These are phyloP conservation scores for Coccomyxa subellipsoidea DNA, from an alignment of 163 green algal genomes.

Conservation along the genomic window DNA sequence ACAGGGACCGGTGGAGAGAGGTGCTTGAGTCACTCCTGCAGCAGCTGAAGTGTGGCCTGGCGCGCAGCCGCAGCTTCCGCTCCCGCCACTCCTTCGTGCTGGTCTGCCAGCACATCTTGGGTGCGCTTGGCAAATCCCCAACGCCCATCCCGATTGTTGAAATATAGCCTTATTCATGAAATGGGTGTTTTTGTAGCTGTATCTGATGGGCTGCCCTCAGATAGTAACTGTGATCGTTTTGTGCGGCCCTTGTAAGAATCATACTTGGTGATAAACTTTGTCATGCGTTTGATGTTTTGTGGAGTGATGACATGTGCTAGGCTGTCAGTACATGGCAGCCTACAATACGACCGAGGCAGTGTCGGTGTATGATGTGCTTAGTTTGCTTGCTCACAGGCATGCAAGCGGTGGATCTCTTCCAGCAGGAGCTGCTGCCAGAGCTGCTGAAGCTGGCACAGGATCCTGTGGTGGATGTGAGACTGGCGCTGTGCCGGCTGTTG, in stretches of 20 bases:
- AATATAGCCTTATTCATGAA: too few species aligned
- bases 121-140: background rate
- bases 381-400: background rate
- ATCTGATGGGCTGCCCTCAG: too few species aligned
- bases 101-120: conserved; percentile 22
- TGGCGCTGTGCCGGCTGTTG: conserved; percentile 28
- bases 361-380: too few species aligned
- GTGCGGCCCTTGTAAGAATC: too few species aligned
- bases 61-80: conserved; percentile 9
- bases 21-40: background rate
- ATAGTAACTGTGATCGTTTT: too few species aligned
- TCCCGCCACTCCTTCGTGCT: conserved; percentile 21
- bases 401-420: background rate
- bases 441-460: conserved; percentile 24
- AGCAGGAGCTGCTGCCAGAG: conserved; percentile 15
- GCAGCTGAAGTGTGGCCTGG: background rate
- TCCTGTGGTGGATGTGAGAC: conserved; percentile 31
- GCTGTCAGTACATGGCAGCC: too few species aligned
- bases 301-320: too few species aligned
- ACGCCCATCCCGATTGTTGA: too few species aligned
- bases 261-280: too few species aligned
- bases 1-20: background rate
- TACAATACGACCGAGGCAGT: too few species aligned
- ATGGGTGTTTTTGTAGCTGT: too few species aligned
- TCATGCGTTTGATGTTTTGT: too few species aligned